Base-by-base conservation (phyloP, 2,329 filamentous ascomycete species). In the Ascochyta rabiei region DNA sequence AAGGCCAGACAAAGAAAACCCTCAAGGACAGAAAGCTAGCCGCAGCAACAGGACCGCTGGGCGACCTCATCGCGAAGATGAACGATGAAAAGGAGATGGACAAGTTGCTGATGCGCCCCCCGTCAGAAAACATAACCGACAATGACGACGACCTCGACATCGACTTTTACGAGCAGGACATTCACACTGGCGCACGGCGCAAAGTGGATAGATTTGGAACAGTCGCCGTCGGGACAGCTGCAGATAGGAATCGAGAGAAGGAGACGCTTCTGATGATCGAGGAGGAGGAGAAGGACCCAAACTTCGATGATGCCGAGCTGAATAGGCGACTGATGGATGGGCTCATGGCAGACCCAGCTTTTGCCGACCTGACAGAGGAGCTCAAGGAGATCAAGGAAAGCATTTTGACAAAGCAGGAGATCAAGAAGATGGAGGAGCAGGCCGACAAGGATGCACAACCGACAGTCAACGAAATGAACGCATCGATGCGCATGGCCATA, bases 111-210 rank as follows among this genome's bases (percentile, higher is more conserved):
- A 58, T 60, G 8, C 16, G 34, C 15, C 35, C 38, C 1, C 41
- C 23, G 6, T 13, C 30, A 12, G 13, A 45, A 2, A n/a, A 45
- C 1, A 12, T 38, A 2, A 34, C 51, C 16, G 40, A 69, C 33
- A 51, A 63, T 9, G 60, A 61, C n/a, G 58, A 66, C 8, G 35
- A 67, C 3, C 60, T 62, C 6, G 53, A 41, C 28, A 65, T 74
- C 16, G 59, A 59, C 28, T 69, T 61, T 53, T 74, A 68, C 38
- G 72, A 73, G 54, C 60, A 66, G 38, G 71, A 75, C 42, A 40
- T 65, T 28, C 62, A 64, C 34, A 66, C 57, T 18, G 58, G 61
- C 28, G 60, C 53, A 15, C 61, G 62, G 42, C 62, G 61, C 7
- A 62, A 71, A 40, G 56, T 73, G 3, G 37, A 61, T 30, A 44